Percentiles rank a stretch among this genome's conserved stretches.
Conservation (phyloP, 2,329 filamentous ascomycete genomes). For the Tricladium varicosporioides region DNA sequence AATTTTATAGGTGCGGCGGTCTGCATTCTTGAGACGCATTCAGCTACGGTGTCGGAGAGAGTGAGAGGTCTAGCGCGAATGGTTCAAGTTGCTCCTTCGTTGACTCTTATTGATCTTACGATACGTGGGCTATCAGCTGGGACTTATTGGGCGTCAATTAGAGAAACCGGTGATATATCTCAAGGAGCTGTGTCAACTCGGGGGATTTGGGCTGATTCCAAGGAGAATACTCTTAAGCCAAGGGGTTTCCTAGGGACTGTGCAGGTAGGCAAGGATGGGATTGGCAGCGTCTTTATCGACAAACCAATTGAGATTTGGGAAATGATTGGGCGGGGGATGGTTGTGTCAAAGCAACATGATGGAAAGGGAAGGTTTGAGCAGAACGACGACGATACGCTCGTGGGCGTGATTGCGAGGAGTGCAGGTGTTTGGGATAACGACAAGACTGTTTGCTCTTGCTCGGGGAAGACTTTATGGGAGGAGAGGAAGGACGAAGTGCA, state of each 20-base stretch:
- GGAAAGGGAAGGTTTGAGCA: slow-evolving; percentile 56
- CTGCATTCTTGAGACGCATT: slow-evolving; percentile 89
- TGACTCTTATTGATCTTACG: slow-evolving; percentile 85
- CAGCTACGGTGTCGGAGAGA: slow-evolving; percentile 56
- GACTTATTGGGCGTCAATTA: slow-evolving; percentile 78
- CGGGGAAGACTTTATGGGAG: slow-evolving; percentile 97
- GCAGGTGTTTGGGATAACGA: slow-evolving; percentile 99
- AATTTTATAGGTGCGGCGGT: slow-evolving; percentile 68
- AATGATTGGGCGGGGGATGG: slow-evolving; percentile 89
- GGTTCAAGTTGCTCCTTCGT: slow-evolving; percentile 79
- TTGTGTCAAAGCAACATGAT: slow-evolving; percentile 68
- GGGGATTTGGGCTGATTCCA: slow-evolving; percentile 64
- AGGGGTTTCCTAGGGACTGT: slow-evolving; percentile 72
- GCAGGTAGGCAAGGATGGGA: slow-evolving; percentile 70
- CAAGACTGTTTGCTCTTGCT: slow-evolving; percentile 97
- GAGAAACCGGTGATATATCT: slow-evolving; percentile 84
- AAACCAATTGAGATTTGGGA: slow-evolving; percentile 89
- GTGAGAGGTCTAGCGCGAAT: slow-evolving; percentile 88
- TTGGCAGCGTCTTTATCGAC: slow-evolving; percentile 78
- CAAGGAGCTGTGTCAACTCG: slow-evolving; percentile 80
- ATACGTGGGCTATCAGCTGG: slow-evolving; percentile 79
- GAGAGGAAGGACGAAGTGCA: slow-evolving; percentile 86
- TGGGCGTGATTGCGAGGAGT: slow-evolving; percentile 91
- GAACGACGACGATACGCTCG: slow-evolving; percentile 81
- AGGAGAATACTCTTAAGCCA: slow-evolving; percentile 40